These are phyloP conservation scores for Pulicaria dysenterica DNA, from an alignment of 129 eudicot species.

Conservation along the genomic window DNA sequence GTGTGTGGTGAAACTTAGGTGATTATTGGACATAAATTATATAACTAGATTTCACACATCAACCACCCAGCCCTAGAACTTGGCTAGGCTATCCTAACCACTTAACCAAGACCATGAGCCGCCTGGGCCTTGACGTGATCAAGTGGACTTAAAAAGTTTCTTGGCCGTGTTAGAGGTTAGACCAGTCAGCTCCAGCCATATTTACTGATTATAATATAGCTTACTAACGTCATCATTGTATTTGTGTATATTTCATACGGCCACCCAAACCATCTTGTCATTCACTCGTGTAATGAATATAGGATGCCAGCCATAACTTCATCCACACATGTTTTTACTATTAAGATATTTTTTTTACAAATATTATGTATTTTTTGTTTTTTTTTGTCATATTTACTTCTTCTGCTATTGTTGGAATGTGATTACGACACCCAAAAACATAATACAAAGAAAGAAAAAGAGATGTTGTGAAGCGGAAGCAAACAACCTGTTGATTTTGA, in stretches of 20 bases:
- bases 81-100: neutral
- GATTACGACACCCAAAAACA: no score
- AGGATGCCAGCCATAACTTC: neutral
- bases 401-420: no score
- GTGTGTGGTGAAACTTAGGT: no score
- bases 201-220: conserved; percentile 15
- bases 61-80: neutral
- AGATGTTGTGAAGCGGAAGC: no score
- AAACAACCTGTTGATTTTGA: no score
- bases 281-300: conserved; percentile 8
- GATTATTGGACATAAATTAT: no score
- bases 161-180: conserved; percentile 31
- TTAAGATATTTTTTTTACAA: no score
- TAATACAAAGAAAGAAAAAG: no score
- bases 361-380: no score
- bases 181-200: conserved; percentile 19
- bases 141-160: conserved; percentile 10
- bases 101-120: conserved; percentile 27
- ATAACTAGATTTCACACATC: no score
- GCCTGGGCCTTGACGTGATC: conserved; percentile 36
- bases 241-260: neutral
- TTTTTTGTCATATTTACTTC: no score
- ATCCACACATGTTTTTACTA: no score
- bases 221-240: conserved; percentile 31
- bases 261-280: conserved; percentile 36